Conservation (phyloP, 2,329 filamentous ascomycete genomes). For the Aspergillus sp. region DNA sequence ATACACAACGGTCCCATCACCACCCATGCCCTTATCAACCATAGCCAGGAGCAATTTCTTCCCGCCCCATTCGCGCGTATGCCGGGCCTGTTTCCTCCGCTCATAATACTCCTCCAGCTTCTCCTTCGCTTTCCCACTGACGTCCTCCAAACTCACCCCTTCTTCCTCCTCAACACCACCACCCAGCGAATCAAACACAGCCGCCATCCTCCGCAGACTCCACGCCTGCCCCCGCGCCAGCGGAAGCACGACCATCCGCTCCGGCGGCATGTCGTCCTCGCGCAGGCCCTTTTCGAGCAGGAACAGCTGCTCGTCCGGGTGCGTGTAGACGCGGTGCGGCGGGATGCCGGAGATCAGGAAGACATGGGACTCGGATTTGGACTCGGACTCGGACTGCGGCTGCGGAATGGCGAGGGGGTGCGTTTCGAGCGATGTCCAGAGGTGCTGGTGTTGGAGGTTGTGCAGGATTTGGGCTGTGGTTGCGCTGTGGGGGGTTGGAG, state of each 20-base stretch:
- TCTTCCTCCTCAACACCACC: constrained; percentile 8
- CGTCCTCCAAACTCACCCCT: constrained; percentile 9
- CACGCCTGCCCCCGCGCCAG: constrained; percentile 51
- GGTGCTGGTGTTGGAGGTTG: constrained; percentile 55
- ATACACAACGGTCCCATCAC: constrained; percentile 56
- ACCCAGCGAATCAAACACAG: constrained; percentile 47
- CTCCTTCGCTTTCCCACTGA: constrained; percentile 16
- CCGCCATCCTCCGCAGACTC: constrained; percentile 47
- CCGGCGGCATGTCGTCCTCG: constrained; percentile 38
- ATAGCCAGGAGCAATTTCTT: constrained; percentile 52
- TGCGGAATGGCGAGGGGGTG: constrained; percentile 25
- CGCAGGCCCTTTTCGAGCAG: constrained; percentile 44
- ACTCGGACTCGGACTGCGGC: constrained; percentile 1
- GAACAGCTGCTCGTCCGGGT: constrained; percentile 56
- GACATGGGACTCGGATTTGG: constrained; percentile 20
- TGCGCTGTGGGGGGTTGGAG: constrained; percentile 26
- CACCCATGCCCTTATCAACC: constrained; percentile 39
- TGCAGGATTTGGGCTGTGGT: constrained; percentile 52
- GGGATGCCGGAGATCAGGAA: constrained; percentile 53
- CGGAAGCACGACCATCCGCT: constrained; percentile 52
- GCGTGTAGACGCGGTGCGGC: constrained; percentile 51
- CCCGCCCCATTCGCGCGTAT: constrained; percentile 32
- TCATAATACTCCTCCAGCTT: constrained; percentile 25
- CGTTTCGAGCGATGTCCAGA: constrained; percentile 49
- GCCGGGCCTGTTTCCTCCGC: constrained; percentile 14